These are phyloP conservation scores for Monilinia laxa DNA, from an alignment of 2,329 filamentous ascomycete genomes.

Conservation along the genomic window DNA sequence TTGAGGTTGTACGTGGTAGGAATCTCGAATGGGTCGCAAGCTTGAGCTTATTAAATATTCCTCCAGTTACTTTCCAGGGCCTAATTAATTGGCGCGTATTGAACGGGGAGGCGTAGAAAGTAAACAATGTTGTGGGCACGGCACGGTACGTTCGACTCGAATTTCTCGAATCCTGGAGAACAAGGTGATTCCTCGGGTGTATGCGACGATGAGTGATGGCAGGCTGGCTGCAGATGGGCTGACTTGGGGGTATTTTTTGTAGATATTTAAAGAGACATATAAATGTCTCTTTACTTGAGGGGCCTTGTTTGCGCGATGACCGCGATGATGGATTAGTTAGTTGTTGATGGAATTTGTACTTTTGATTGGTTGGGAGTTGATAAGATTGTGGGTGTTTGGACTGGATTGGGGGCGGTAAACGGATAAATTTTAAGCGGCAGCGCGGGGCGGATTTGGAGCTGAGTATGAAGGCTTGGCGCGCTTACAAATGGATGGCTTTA, in stretches of 20 bases:
- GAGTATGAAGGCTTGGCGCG: neutral
- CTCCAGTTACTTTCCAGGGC: slow-evolving; percentile 8
- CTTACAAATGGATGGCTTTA: too few species aligned
- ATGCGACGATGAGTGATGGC: slow-evolving; percentile 1
- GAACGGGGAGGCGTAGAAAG: slow-evolving; percentile 1
- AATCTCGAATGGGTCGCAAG: slow-evolving; percentile 3
- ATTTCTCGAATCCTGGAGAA: slow-evolving; percentile 10
- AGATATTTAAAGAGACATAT: neutral
- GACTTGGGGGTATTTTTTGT: neutral
- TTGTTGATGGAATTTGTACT: slow-evolving; percentile 21
- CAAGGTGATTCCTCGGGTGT: neutral
- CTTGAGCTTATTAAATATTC: neutral
- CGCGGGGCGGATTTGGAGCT: neutral
- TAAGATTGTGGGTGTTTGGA: slow-evolving; percentile 7
- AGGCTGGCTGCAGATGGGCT: slow-evolving; percentile 12
- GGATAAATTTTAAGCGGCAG: slow-evolving; percentile 15
- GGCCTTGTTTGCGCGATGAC: slow-evolving; percentile 23
- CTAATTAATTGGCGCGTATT: slow-evolving; percentile 8
- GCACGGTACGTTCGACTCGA: neutral
- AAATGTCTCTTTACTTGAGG: slow-evolving; percentile 10
- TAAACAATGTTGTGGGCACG: slow-evolving; percentile 9
- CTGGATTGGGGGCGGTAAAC: neutral
- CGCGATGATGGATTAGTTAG: slow-evolving; percentile 13
- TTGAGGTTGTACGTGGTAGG: slow-evolving; percentile 10
- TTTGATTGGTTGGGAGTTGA: slow-evolving; percentile 15